These are phyloP conservation scores for Solanum hybrid DNA, from an alignment of 305 asterid genomes.

Conservation along the genomic window DNA sequence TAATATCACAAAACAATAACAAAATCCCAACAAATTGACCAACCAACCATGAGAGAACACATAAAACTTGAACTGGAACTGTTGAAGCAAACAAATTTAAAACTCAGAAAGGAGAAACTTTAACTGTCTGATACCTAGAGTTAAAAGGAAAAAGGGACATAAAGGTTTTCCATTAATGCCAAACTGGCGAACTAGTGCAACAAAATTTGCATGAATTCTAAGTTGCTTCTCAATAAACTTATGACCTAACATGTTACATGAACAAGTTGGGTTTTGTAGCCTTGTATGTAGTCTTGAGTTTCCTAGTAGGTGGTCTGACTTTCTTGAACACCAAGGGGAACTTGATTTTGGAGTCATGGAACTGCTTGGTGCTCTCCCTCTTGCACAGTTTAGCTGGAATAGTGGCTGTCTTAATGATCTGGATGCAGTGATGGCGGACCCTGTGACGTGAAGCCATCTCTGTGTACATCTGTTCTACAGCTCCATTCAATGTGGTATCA, in stretches of 20 bases:
- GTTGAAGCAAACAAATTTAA: neutral
- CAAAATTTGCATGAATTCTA: neutral
- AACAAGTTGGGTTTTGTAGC: slow-evolving; percentile 80
- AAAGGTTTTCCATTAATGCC: neutral
- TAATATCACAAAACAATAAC: no score
- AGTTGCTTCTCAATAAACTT: neutral
- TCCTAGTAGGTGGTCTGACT: slow-evolving; percentile 78
- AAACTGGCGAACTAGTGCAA: neutral
- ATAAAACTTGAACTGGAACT: neutral
- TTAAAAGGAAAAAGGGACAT: neutral
- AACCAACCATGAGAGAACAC: neutral
- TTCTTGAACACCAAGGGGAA: slow-evolving; percentile 60
- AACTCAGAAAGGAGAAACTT: neutral
- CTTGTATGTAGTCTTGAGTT: slow-evolving; percentile 86
- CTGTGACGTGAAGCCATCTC: slow-evolving; percentile 93
- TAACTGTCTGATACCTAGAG: neutral
- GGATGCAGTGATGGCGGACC: slow-evolving; percentile 70
- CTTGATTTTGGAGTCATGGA: slow-evolving; percentile 65
- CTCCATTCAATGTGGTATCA: slow-evolving; percentile 73
- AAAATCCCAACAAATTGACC: neutral
- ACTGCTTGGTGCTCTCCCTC: slow-evolving; percentile 71
- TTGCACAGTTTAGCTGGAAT: slow-evolving; percentile 76
- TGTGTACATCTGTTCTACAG: slow-evolving; percentile 69
- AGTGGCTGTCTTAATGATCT: slow-evolving; percentile 75
- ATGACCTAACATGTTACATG: slow-evolving; percentile 24